A percentile compares a stretch with the other conserved stretches of the same genome.
phyloP scores from a whole-genome alignment of 352 stramenopile species.

The Phytopythium boreale region DNA sequence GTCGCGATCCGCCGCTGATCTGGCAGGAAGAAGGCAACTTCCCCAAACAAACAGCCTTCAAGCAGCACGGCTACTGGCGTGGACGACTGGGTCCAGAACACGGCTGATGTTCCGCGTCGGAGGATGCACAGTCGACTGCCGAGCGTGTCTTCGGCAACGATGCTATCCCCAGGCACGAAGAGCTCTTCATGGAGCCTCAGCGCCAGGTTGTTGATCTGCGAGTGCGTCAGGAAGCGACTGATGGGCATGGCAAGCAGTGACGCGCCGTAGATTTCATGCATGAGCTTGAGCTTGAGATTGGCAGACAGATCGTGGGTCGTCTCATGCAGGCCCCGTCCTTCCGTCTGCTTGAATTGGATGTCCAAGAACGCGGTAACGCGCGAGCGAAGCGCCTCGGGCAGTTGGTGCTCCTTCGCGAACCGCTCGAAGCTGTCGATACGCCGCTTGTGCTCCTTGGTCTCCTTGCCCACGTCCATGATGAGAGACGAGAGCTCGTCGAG shows the following conservation, averaged over 20 bases:
- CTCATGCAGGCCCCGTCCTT: slow-evolving; percentile 43
- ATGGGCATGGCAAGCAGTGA: slow-evolving; percentile 49
- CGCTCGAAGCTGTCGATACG: slow-evolving; percentile 72
- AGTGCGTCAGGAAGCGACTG: slow-evolving; percentile 46
- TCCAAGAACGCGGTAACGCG: slow-evolving; percentile 64
- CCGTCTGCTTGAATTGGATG: slow-evolving; percentile 47
- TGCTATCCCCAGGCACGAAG: slow-evolving; percentile 67
- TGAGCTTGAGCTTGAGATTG: slow-evolving; percentile 68
- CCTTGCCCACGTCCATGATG: slow-evolving; percentile 72
- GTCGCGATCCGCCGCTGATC: slow-evolving; percentile 55
- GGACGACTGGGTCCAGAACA: slow-evolving; percentile 49
- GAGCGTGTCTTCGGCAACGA: slow-evolving; percentile 54
- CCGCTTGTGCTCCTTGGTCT: slow-evolving; percentile 65
- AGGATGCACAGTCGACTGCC: slow-evolving; percentile 59
- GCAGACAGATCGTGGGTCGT: slow-evolving; percentile 59
- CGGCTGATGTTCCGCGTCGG: slow-evolving; percentile 43
- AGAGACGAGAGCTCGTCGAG: slow-evolving; percentile 71
- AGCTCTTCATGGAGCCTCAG: slow-evolving; percentile 57
- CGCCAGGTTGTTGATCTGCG: slow-evolving; percentile 68
- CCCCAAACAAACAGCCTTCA: slow-evolving; percentile 62
- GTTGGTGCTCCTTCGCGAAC: slow-evolving; percentile 60
- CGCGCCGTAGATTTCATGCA: slow-evolving; percentile 68
- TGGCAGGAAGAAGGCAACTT: slow-evolving; percentile 67
- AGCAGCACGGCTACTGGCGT: slow-evolving; percentile 57
- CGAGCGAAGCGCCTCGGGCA: slow-evolving; percentile 40